Evolutionary conservation across 345 rosid genomes (phyloP).

Genomic region (Rhizophora mangle): DNA sequence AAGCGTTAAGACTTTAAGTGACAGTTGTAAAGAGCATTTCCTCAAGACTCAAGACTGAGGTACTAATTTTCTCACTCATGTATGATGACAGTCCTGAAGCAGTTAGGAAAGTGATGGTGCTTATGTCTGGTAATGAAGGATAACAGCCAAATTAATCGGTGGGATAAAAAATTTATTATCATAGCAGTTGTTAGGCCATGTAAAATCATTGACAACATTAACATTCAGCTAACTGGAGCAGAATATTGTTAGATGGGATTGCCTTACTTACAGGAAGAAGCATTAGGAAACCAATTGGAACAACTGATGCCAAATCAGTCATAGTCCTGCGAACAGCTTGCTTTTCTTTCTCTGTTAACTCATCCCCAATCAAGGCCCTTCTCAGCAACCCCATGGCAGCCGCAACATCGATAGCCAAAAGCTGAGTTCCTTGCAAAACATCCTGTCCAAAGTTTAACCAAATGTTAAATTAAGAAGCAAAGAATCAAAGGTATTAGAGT

Average conservation of each 20-base stretch:
- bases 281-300: conserved; percentile 92
- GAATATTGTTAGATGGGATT: not conserved
- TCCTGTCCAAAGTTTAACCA: conserved; percentile 51
- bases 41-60: too few species aligned
- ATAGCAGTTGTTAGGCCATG: not conserved
- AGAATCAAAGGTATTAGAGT: conserved; percentile 5
- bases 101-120: not conserved
- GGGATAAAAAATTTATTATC: not conserved
- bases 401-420: conserved; percentile 83
- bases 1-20: too few species aligned
- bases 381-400: conserved; percentile 76
- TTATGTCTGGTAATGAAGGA: not conserved
- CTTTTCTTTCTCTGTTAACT: conserved; percentile 83
- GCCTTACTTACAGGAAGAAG: conserved; percentile 85
- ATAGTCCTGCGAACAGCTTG: conserved; percentile 74
- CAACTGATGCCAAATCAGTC: conserved; percentile 85
- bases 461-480: conserved; percentile 3
- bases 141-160: not conserved
- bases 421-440: conserved; percentile 97
- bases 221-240: not conserved
- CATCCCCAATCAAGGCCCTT: conserved; percentile 76
- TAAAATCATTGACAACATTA: not conserved
- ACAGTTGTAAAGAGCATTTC: too few species aligned
- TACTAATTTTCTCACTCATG: too few species aligned
- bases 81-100: not conserved